phyloP scores from a whole-genome alignment of 139 green algal species.

The Micromonas commoda region DNA sequence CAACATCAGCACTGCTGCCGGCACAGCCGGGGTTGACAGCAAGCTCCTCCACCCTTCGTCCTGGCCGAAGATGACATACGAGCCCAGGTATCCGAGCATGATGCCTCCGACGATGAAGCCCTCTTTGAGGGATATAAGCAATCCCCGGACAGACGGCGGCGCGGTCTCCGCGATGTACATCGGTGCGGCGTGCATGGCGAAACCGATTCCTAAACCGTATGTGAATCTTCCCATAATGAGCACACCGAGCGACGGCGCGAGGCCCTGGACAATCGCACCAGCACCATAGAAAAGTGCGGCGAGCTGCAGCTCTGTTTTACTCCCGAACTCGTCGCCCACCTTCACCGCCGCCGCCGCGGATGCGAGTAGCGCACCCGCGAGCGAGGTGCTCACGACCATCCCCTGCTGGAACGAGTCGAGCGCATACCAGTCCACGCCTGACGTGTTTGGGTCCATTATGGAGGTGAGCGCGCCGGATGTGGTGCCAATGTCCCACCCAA shows the following conservation, averaged over 20 bases:
- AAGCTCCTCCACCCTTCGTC: conserved; percentile 68
- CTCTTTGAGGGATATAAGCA: conserved; percentile 79
- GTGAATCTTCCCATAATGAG: conserved; percentile 56
- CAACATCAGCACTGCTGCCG: conserved; percentile 49
- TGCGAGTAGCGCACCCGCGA: conserved; percentile 71
- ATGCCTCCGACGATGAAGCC: conserved; percentile 80
- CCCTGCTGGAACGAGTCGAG: conserved; percentile 54
- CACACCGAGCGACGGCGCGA: conserved; percentile 35
- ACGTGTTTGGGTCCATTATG: not conserved
- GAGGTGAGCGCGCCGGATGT: conserved; percentile 65
- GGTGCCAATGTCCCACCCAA: conserved; percentile 77
- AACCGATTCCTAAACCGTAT: conserved; percentile 84
- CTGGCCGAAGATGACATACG: conserved; percentile 44
- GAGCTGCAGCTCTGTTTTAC: conserved; percentile 65
- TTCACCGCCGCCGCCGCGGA: conserved; percentile 55
- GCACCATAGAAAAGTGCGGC: conserved; percentile 61
- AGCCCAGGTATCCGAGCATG: conserved; percentile 64
- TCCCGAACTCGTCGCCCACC: conserved; percentile 64
- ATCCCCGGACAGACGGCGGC: conserved; percentile 58
- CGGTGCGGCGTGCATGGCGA: conserved; percentile 87
- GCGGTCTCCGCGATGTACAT: conserved; percentile 88
- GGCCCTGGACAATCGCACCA: conserved; percentile 37
- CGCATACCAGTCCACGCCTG: not conserved
- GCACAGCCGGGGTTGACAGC: conserved; percentile 55
- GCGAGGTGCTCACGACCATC: conserved; percentile 61